Evolutionary conservation across 495 filamentous ascomycete species (phyloP).

Genomic region (Penicillium diatomitis): DNA sequence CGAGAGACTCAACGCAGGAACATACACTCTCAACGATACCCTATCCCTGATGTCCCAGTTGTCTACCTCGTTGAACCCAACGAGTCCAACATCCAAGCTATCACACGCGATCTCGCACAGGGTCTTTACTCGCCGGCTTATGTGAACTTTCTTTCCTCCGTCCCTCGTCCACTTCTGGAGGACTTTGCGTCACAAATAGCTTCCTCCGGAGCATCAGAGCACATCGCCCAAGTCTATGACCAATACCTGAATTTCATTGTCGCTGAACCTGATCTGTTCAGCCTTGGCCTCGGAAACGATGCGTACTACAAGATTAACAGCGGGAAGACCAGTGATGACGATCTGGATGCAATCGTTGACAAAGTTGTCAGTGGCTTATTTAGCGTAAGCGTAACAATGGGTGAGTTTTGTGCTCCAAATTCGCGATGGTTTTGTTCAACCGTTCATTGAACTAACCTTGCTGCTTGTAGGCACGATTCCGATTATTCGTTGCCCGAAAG

Average conservation of each 20-base stretch:
- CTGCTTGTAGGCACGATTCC: slow-evolving; percentile 62
- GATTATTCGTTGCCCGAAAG: slow-evolving; percentile 85
- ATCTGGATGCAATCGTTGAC: slow-evolving; percentile 78
- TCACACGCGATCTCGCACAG: slow-evolving; percentile 80
- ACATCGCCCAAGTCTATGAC: slow-evolving; percentile 87
- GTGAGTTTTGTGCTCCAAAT: slow-evolving; percentile 33
- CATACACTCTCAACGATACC: slow-evolving; percentile 71
- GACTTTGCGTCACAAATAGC: slow-evolving; percentile 90
- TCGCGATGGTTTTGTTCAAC: neutral
- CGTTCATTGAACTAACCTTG: neutral
- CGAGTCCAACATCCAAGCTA: slow-evolving; percentile 63
- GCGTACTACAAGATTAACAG: slow-evolving; percentile 95
- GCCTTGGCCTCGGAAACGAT: slow-evolving; percentile 77
- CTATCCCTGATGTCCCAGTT: slow-evolving; percentile 94
- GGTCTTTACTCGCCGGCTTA: slow-evolving; percentile 90
- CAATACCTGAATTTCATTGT: slow-evolving; percentile 98
- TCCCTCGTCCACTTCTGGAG: slow-evolving; percentile 86
- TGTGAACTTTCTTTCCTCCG: slow-evolving; percentile 93
- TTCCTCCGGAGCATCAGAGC: slow-evolving; percentile 70
- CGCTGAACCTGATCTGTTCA: slow-evolving; percentile 91
- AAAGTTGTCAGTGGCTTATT: slow-evolving; percentile 90
- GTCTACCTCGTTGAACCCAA: slow-evolving; percentile 93
- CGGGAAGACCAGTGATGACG: slow-evolving; percentile 78
- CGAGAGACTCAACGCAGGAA: slow-evolving; percentile 42
- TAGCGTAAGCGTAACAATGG: slow-evolving; percentile 95